These are phyloP conservation scores for Aleurites moluccanus DNA, from an alignment of 441 rosid species.

Conservation along the genomic window DNA sequence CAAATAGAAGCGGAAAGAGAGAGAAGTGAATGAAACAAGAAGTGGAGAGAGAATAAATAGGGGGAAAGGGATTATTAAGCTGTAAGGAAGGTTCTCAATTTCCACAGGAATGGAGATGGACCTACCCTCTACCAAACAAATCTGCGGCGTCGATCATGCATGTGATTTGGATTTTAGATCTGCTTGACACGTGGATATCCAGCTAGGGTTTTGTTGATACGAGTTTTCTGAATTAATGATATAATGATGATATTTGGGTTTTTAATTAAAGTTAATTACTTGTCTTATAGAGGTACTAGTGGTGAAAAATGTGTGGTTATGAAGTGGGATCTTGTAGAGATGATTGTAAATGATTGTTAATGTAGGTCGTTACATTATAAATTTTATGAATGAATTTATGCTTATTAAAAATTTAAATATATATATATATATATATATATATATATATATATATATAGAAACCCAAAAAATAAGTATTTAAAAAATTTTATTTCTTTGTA, in stretches of 20 bases:
- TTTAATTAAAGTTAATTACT: background rate
- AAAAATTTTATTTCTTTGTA: no score
- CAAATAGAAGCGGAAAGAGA: background rate
- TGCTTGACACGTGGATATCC: slow-evolving; percentile 22
- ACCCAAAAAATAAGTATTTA: no score
- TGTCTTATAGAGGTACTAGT: background rate
- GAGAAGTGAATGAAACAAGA: background rate
- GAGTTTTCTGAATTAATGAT: no score
- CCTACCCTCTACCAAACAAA: slow-evolving; percentile 26
- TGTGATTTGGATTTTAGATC: slow-evolving; percentile 1
- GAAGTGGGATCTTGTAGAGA: background rate
- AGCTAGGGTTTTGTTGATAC: background rate
- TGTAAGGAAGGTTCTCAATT: slow-evolving; percentile 3
- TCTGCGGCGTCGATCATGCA: slow-evolving; percentile 28
- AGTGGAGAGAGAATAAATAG: slow-evolving; percentile 23
- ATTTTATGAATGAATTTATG: no score
- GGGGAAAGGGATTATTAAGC: background rate
- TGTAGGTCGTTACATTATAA: slow-evolving; percentile 16
- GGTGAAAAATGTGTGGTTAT: background rate
- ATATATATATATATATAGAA: no score
- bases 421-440: no score
- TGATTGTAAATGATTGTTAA: slow-evolving; percentile 19
- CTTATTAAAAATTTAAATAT: no score
- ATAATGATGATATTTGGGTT: background rate
- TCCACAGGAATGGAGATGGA: slow-evolving; percentile 7